Evolutionary conservation across 139 green algal species (phyloP).

Genomic region (Pseudopediastrum boryanum): DNA sequence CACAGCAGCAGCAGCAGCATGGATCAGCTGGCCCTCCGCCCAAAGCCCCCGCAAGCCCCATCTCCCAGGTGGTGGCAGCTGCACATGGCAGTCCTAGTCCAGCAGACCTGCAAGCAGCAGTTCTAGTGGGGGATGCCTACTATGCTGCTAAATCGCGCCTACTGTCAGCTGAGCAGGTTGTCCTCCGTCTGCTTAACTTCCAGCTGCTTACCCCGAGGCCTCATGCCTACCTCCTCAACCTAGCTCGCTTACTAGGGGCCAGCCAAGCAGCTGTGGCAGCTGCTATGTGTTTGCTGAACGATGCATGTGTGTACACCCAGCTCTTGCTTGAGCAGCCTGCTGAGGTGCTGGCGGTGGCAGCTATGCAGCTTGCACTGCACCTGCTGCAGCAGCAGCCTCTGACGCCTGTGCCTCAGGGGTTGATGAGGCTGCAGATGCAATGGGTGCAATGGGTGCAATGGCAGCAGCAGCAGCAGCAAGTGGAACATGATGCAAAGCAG

Average conservation of each 20-base stretch:
- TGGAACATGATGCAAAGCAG: no score
- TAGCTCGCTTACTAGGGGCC: not conserved
- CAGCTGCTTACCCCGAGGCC: not conserved
- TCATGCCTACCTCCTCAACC: conserved; percentile 21
- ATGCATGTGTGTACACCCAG: not conserved
- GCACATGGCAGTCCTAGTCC: no score
- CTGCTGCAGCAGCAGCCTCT: not conserved
- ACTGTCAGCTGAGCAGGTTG: not conserved
- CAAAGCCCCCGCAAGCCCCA: no score
- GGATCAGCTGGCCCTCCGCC: no score
- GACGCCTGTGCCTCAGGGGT: no score
- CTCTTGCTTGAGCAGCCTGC: not conserved
- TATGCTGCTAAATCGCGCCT: not conserved
- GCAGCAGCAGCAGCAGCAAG: no score
- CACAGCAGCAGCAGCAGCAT: no score
- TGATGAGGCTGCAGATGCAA: no score
- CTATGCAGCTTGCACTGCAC: not conserved
- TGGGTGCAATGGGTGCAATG: no score
- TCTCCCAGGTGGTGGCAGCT: no score
- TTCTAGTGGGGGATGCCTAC: conserved; percentile 6
- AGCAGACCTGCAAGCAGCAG: conserved; percentile 24
- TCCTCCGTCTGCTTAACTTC: not conserved
- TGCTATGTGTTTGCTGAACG: not conserved
- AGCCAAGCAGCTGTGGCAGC: not conserved
- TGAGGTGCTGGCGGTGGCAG: not conserved